Evolutionary conservation across 1,284 basidiomycete species (phyloP), one percentile per base, ranked within the genome.

Genomic region (Ceratobasidium sp.): DNA sequence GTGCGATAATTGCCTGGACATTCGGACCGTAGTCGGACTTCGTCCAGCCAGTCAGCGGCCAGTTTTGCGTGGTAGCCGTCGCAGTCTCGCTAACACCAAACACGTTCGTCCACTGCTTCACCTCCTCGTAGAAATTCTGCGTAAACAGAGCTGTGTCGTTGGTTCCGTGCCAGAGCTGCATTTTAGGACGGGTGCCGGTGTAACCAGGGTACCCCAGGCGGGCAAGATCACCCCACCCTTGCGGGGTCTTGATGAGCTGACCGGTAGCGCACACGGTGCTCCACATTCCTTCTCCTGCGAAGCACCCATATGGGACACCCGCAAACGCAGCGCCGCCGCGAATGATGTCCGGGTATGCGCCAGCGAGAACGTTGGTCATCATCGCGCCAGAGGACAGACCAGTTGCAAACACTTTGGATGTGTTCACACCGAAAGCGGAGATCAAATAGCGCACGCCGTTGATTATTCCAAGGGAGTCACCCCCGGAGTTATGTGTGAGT

Each of bases 251-350:
- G 62, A 83, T 82, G 38, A 84, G 70, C 73, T 83, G 76, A 8
- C 87, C 87, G 8, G 76, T 64, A 3, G 87, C 80, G 76, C 86
- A 87, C 59, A 81, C 78, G 41, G 77, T 82, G 78, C 86, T 87
- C 87, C 87, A 88, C 78, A 80, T 77, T 75, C 79, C 80, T 13
- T 84, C 78, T 18, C 84, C 84, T 35, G 80, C 82, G 78, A 88
- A 88, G 81, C 87, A 88, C 16, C 82, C 86, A 73, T 83, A 86
- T 2, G 87, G 83, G n/a, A 88, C 87, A 63, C 87, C 87, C 38
- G 85, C 84, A 79, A 83, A 85, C 18, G 82, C 83, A 30, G 83
- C 77, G n/a, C 84, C 86, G 5, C 85, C 87, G 54, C 79, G 76
- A 81, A 87, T 86, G 62, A 88, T 76, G 70, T 88, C 85, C 4